Percentiles rank a stretch among this genome's conserved stretches.
These are phyloP conservation scores for Naganishia randhawae DNA, from an alignment of 768 basidiomycete genomes.

Conservation along the genomic window DNA sequence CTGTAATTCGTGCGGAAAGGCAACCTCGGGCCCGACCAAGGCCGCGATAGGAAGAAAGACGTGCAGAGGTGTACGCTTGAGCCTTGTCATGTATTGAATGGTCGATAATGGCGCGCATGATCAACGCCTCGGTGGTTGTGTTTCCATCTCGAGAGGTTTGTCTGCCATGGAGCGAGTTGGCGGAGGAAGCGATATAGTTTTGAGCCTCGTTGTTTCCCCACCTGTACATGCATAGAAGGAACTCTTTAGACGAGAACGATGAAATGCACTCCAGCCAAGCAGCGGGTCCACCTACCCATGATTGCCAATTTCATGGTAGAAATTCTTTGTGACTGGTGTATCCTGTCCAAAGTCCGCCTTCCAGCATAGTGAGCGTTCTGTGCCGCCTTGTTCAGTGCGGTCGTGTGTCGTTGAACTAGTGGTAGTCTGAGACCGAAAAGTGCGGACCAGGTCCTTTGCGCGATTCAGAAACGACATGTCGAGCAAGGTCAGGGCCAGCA, in stretches of 20 bases:
- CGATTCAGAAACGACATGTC: conserved; percentile 3
- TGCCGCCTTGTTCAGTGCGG: neutral
- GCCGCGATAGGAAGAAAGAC: neutral
- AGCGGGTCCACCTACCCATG: neutral
- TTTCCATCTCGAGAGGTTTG: conserved; percentile 7
- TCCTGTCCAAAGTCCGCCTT: conserved; percentile 14
- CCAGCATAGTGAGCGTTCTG: conserved; percentile 7
- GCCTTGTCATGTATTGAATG: neutral
- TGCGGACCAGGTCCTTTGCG: neutral
- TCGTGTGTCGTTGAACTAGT: no score
- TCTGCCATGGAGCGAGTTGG: conserved; percentile 18
- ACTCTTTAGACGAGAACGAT: neutral
- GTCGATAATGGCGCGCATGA: conserved; percentile 23
- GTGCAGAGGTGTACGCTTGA: conserved; percentile 12
- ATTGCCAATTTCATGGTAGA: conserved; percentile 12
- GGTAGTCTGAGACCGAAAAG: neutral
- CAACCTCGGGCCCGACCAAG: conserved; percentile 6
- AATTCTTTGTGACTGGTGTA: neutral
- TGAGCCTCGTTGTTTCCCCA: conserved; percentile 27
- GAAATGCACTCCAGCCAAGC: neutral
- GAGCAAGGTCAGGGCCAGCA: neutral
- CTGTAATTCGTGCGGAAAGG: conserved; percentile 17
- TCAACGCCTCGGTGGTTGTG: neutral
- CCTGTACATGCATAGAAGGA: neutral
- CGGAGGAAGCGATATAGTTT: conserved; percentile 1